Evolutionary conservation across 202 grass and related monocot genomes (phyloP).

Genomic region (Schoenoplectus triqueter): DNA sequence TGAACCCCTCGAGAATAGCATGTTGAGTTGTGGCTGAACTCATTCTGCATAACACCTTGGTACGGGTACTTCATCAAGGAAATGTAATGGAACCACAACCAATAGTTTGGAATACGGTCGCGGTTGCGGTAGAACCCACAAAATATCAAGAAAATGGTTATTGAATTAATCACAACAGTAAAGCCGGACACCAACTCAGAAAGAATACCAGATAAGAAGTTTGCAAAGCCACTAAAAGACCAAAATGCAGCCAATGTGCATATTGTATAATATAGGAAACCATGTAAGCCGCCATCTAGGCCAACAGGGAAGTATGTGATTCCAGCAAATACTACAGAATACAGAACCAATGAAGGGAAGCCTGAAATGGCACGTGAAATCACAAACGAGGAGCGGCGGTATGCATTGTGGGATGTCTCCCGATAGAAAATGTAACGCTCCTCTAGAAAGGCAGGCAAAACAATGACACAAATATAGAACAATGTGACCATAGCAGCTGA

Average conservation of each 20-base stretch:
- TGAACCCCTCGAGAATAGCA: conserved; percentile 74
- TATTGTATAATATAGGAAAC: conserved; percentile 57
- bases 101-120: conserved; percentile 61
- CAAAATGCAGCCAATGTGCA: conserved; percentile 61
- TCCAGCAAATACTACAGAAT: conserved; percentile 53
- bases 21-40: conserved; percentile 48
- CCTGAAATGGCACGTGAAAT: conserved; percentile 56
- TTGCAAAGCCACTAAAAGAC: conserved; percentile 68
- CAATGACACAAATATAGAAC: conserved; percentile 75
- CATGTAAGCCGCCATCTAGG: conserved; percentile 47
- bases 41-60: conserved; percentile 72
- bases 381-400: conserved; percentile 68
- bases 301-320: conserved; percentile 70
- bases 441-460: conserved; percentile 62
- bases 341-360: conserved; percentile 54
- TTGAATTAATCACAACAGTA: conserved; percentile 50
- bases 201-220: conserved; percentile 66
- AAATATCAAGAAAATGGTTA: conserved; percentile 60
- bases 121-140: conserved; percentile 68
- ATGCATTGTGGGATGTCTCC: conserved; percentile 74
- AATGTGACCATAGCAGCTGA: conserved; percentile 65
- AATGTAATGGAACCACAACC: conserved; percentile 76
- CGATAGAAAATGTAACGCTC: conserved; percentile 73
- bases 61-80: conserved; percentile 78
- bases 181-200: conserved; percentile 53